A percentile compares a stretch with the other conserved stretches of the same genome.
Conservation (phyloP, 1,284 basidiomycete species). For the Fistulina hepatica region DNA sequence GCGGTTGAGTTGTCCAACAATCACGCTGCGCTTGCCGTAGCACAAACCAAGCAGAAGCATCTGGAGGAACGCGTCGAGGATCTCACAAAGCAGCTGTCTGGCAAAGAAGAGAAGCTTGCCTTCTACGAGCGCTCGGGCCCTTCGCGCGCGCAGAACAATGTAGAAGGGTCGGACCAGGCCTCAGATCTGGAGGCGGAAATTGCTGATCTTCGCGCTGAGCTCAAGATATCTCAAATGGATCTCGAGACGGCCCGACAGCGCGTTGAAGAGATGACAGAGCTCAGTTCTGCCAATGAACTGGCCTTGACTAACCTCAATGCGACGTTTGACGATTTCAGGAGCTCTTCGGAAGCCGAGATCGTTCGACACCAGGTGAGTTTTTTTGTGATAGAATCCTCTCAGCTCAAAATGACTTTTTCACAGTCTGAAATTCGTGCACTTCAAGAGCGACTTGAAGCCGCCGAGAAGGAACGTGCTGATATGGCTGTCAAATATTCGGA, state of each 20-base stretch:
- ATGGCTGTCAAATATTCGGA: slow-evolving; percentile 43
- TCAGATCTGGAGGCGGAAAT: slow-evolving; percentile 66
- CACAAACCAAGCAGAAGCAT: slow-evolving; percentile 74
- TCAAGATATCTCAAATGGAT: slow-evolving; percentile 70
- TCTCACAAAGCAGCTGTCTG: slow-evolving; percentile 58
- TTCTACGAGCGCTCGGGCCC: slow-evolving; percentile 66
- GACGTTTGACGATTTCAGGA: slow-evolving; percentile 72
- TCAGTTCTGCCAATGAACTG: slow-evolving; percentile 71
- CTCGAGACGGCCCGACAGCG: slow-evolving; percentile 59
- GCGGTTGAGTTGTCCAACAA: slow-evolving; percentile 55
- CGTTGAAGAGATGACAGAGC: slow-evolving; percentile 76
- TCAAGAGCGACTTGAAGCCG: slow-evolving; percentile 46
- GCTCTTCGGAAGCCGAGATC: slow-evolving; percentile 55
- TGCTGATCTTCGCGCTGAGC: slow-evolving; percentile 70
- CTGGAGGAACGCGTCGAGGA: slow-evolving; percentile 70
- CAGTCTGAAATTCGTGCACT: slow-evolving; percentile 61
- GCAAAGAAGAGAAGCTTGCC: slow-evolving; percentile 73
- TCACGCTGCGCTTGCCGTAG: slow-evolving; percentile 62
- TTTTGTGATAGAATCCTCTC: background rate
- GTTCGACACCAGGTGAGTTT: slow-evolving; percentile 51
- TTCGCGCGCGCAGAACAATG: slow-evolving; percentile 20
- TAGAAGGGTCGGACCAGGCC: slow-evolving; percentile 22
- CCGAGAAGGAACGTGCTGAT: slow-evolving; percentile 47
- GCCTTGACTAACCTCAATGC: slow-evolving; percentile 60
- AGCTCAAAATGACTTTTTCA: slow-evolving; percentile 6